phyloP scores from a whole-genome alignment of 1,284 basidiomycete species.

The Lignosus rhinocerotis region DNA sequence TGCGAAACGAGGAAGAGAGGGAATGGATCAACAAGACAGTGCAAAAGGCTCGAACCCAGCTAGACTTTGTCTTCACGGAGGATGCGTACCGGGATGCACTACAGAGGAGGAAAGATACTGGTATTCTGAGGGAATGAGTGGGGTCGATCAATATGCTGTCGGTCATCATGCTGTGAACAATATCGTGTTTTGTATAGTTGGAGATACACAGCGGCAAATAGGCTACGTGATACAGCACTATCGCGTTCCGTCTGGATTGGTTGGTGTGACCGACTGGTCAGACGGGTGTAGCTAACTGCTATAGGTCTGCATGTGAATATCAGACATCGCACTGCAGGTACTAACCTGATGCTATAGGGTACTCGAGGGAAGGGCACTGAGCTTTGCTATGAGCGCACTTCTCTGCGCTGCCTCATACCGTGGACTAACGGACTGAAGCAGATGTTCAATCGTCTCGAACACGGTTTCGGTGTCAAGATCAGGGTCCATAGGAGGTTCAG shows the following conservation, averaged over 20 bases:
- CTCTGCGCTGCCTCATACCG: constrained; percentile 49
- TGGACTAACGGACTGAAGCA: constrained; percentile 51
- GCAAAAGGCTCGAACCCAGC: constrained; percentile 43
- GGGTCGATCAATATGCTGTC: neutral
- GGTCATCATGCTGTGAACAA: neutral
- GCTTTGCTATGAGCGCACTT: constrained; percentile 46
- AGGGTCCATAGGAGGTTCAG: constrained; percentile 19
- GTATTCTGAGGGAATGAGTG: constrained; percentile 15
- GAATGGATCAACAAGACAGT: constrained; percentile 54
- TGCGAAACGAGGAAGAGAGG: constrained; percentile 61
- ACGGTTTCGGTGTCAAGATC: constrained; percentile 21
- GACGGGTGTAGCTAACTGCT: too few relatives aligned
- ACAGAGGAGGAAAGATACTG: constrained; percentile 39
- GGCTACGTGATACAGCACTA: neutral
- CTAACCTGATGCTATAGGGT: neutral
- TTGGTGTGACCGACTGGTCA: neutral
- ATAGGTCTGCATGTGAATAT: too few relatives aligned
- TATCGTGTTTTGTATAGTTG: neutral
- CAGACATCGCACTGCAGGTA: neutral
- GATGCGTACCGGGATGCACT: constrained; percentile 54
- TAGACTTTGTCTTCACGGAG: constrained; percentile 52
- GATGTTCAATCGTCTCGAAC: constrained; percentile 59
- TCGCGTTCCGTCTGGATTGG: neutral
- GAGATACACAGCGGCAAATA: neutral
- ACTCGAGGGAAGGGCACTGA: constrained; percentile 40